phyloP scores from a whole-genome alignment of 345 rosid species.

The Salix viminalis region DNA sequence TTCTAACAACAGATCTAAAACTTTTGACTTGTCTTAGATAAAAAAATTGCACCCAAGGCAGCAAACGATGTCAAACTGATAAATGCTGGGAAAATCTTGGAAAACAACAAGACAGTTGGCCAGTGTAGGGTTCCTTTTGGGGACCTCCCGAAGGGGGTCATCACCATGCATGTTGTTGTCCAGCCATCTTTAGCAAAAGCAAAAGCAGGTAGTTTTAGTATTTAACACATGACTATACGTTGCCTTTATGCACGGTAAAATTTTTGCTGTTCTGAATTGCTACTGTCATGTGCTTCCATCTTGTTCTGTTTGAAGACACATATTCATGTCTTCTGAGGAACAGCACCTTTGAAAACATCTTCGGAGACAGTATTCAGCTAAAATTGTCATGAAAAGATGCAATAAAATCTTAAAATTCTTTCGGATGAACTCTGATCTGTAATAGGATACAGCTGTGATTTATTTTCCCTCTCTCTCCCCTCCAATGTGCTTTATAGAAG shows the following conservation, averaged over 20 bases:
- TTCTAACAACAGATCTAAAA: conserved; percentile 4
- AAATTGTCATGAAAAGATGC: background rate
- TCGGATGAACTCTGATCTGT: background rate
- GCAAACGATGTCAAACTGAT: conserved; percentile 85
- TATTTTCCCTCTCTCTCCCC: background rate
- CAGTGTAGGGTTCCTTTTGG: conserved; percentile 81
- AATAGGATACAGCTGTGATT: background rate
- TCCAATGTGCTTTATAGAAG: background rate
- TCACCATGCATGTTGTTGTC: conserved; percentile 95
- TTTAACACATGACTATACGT: background rate
- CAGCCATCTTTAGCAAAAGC: conserved; percentile 69
- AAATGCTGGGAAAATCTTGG: conserved; percentile 85
- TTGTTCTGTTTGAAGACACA: background rate
- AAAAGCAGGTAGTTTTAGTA: conserved; percentile 52
- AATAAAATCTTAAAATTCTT: background rate
- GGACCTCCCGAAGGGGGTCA: conserved; percentile 61
- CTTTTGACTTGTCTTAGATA: conserved; percentile 42
- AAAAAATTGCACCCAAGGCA: conserved; percentile 66
- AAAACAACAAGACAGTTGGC: conserved; percentile 75
- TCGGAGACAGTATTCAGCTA: background rate
- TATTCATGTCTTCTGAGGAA: background rate
- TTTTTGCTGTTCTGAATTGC: background rate
- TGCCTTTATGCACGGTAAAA: background rate
- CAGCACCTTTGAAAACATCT: background rate
- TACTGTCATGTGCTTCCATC: background rate